Evolutionary conservation across 2,329 filamentous ascomycete species (phyloP).

Genomic region (Akanthomyces lecanii): DNA sequence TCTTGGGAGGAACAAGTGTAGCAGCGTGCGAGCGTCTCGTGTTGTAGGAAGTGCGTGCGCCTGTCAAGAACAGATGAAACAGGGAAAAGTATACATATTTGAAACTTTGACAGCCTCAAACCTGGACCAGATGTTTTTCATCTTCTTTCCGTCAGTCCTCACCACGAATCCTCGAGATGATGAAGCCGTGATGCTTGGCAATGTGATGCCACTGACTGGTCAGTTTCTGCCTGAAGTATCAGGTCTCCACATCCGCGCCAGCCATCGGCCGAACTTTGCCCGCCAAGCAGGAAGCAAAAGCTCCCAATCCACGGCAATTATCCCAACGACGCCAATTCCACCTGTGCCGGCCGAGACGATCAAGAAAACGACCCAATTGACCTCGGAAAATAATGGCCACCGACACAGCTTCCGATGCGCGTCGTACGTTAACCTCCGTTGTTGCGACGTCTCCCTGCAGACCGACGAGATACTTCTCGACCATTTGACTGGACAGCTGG

Average conservation of each 20-base stretch:
- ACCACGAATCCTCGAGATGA: neutral
- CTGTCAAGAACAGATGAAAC: neutral
- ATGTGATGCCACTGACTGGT: neutral
- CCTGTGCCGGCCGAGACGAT: slow-evolving; percentile 2
- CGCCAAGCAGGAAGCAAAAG: slow-evolving; percentile 20
- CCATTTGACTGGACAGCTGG: neutral
- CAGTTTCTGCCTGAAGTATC: slow-evolving; percentile 15
- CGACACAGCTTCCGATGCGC: slow-evolving; percentile 34
- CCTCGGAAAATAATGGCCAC: slow-evolving; percentile 32
- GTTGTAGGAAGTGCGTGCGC: neutral
- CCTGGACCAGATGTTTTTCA: too few species aligned
- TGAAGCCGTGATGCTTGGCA: slow-evolving; percentile 3
- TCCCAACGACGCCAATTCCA: neutral
- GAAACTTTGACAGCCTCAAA: neutral
- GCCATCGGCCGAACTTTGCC: slow-evolving; percentile 17
- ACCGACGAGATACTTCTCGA: slow-evolving; percentile 20
- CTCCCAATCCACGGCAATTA: slow-evolving; percentile 8
- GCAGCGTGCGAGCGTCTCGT: neutral
- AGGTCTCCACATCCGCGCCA: slow-evolving; percentile 12
- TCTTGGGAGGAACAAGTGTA: neutral
- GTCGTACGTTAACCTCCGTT: slow-evolving; percentile 30
- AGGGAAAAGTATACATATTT: neutral
- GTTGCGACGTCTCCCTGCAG: slow-evolving; percentile 16
- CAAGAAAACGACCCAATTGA: slow-evolving; percentile 30
- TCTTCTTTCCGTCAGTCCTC: neutral